Base-by-base conservation (phyloP, 345 rosid genomes). In the Conringia planisiliqua region DNA sequence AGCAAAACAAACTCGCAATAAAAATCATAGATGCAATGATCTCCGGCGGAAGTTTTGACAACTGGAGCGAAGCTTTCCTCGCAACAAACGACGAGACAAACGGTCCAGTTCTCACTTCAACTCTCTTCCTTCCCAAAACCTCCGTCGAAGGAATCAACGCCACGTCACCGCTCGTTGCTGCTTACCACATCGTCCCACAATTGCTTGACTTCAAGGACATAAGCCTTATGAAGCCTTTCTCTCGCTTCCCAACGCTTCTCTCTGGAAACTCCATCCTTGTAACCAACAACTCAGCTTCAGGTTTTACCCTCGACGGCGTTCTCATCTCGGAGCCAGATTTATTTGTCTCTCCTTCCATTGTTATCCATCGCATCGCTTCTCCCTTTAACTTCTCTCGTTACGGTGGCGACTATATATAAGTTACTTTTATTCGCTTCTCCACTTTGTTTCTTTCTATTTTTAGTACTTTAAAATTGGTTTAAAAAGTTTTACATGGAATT, bases 181-280 rank as follows among this genome's bases (percentile, higher is more conserved):
- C 79, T 75, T 75, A 68, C 79, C 79, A 75, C 13, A 60, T 75
- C 4, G 73, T 75, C 10, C 79, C 79, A 18, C 68, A 67, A 30
- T 16, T 59, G 30, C 79, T 67, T 30, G 20, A 30, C 29, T 67
- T 75, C 73, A 14, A 17, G 55, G 16, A 48, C 73, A 48, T 75
- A 10, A 39, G 46, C 10, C 68, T 67, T 46, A 48, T 67, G 79
- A 61, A 20, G 56, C 52, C 68, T 50, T 40, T 58, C 11, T 50
- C 68, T 39, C 73, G 73, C 18, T 7, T 75, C 11, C 73, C 73
- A 20, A 75, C 78, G 11, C 73, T 75, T 39, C 73, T 75, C 46
- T 38, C 32, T 26, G 62, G 73, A 39, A 68, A 67, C 68, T 75
- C 68, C 14, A 67, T 67, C 2, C 47, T 75, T 3, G 33, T 75